These are phyloP conservation scores for Flaveria ramosissima DNA, from an alignment of 129 eudicot species.

Conservation along the genomic window DNA sequence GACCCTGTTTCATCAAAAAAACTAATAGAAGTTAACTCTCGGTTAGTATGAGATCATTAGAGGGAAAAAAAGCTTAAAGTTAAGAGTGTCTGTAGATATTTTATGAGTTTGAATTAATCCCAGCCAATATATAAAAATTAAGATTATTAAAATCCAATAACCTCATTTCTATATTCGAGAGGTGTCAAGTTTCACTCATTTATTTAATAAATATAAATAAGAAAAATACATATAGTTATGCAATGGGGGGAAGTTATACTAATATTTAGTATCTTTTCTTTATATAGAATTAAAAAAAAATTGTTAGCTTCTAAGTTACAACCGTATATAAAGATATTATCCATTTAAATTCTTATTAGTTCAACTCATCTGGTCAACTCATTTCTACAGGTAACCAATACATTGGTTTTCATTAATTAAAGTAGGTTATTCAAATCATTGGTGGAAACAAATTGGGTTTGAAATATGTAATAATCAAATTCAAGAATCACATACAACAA, in stretches of 20 bases:
- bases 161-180: no score
- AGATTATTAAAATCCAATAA: no score
- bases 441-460: conserved; percentile 41
- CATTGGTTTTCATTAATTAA: not conserved
- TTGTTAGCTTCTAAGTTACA: not conserved
- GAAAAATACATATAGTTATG: not conserved
- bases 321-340: not conserved
- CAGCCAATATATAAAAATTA: no score
- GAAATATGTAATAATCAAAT: conserved; percentile 45
- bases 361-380: not conserved
- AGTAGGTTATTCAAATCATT: conserved; percentile 27
- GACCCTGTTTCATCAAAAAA: no score
- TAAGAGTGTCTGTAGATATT: no score
- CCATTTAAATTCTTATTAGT: not conserved
- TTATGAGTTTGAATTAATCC: no score
- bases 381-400: not conserved
- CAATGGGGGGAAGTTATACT: not conserved
- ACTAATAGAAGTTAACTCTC: no score
- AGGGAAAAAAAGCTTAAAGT: no score
- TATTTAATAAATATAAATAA: not conserved
- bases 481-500: conserved; percentile 41
- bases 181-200: not conserved
- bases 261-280: not conserved
- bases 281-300: not conserved
- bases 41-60: no score